Base-by-base conservation (phyloP, 1,139 yeast species). In the Candida dubliniensis region DNA sequence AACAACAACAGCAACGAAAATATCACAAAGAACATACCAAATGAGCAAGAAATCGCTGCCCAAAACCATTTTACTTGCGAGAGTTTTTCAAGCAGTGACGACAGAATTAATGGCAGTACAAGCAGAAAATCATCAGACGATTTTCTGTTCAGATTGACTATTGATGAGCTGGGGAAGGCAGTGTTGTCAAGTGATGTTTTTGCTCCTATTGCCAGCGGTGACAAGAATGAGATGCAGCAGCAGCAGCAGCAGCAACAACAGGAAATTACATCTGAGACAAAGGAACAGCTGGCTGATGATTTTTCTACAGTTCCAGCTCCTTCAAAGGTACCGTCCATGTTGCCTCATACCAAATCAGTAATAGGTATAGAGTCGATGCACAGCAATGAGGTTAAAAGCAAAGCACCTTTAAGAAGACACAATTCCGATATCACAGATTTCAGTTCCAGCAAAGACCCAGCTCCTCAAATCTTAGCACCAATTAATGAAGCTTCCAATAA, bases 151-250 rank as follows among this genome's bases (percentile, higher is more conserved):
- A 63, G 63, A 44, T 58, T 73, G 43, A 69, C 66, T 51, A 63
- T 74, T 39, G 77, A 73, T 50, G 76, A 68, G 47, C 67, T 63
- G 63, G 79, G 78, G n/a, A 70, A 69, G 45, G 78, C 79, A 1
- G 66, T 69, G n/a, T 63, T 69, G 48, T 61, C 66, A 24, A 59
- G 57, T 34, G 66, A 64, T 29, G 43, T 47, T 27, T 45, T 50
- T 27, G 36, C 37, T 8, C 23, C 40, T 15, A 36, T 35, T 18
- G 23, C 23, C 23, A 27, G 36, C 32, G 26, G 35, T 8, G 39
- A 40, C 14, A 38, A 44, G 31, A 37, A 34, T 27, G 32, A 15
- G 38, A 27, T 12, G 11, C n/a, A n/a, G 11, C n/a, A 13, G 9
- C 37, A 39, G 10, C 24, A 29, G n/a, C 38, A 23, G 25, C 24